phyloP scores from a whole-genome alignment of 1,139 yeast genomes.

The Eremothecium coryli region DNA sequence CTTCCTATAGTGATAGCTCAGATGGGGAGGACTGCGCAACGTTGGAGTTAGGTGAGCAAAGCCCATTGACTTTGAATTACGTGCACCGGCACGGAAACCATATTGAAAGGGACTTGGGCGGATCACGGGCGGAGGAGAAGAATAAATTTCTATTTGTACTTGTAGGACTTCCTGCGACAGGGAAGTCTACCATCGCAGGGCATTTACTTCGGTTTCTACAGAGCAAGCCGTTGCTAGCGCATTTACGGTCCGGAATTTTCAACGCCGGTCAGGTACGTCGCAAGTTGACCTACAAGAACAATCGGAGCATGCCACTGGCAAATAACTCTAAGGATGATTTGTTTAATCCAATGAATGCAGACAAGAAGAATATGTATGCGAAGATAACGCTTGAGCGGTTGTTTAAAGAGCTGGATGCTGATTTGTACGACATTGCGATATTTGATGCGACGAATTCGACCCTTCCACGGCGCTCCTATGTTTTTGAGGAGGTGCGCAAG shows the following conservation, averaged over 20 bases:
- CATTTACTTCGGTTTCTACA: slow-evolving; percentile 40
- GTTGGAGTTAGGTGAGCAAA: slow-evolving; percentile 5
- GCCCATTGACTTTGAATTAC: slow-evolving; percentile 2
- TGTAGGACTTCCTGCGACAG: slow-evolving; percentile 65
- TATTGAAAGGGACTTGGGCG: not conserved
- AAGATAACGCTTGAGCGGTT: slow-evolving; percentile 46
- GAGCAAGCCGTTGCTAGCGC: slow-evolving; percentile 20
- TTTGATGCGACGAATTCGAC: slow-evolving; percentile 70
- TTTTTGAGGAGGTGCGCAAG: slow-evolving; percentile 25
- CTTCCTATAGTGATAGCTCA: not conserved
- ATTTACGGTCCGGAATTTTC: slow-evolving; percentile 31
- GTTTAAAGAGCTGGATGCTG: slow-evolving; percentile 37
- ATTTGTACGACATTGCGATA: slow-evolving; percentile 48
- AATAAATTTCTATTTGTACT: slow-evolving; percentile 40
- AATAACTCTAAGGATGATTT: slow-evolving; percentile 35
- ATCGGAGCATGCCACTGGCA: slow-evolving; percentile 22
- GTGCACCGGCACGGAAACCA: not conserved
- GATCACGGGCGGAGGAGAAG: not conserved
- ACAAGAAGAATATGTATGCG: slow-evolving; percentile 52
- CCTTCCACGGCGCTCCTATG: slow-evolving; percentile 38
- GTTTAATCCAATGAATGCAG: slow-evolving; percentile 37
- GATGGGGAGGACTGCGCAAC: not conserved
- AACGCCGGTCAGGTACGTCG: slow-evolving; percentile 54
- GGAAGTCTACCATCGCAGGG: slow-evolving; percentile 55
- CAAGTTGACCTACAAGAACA: slow-evolving; percentile 23